Percentiles rank a stretch among this genome's conserved stretches.
Conservation (phyloP, 345 rosid genomes). For the Angophora floribunda region DNA sequence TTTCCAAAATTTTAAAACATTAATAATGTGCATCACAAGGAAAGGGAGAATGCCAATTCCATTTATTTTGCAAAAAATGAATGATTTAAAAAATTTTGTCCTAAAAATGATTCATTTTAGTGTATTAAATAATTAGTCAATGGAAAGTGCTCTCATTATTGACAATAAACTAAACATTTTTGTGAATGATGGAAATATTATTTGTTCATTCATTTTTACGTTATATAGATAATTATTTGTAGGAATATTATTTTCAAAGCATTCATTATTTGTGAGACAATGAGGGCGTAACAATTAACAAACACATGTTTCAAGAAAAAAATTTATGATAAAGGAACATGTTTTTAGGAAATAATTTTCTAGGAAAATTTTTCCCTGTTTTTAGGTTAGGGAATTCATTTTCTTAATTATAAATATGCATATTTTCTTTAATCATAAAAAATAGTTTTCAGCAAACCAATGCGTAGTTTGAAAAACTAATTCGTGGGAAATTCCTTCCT, state of each 20-base stretch:
- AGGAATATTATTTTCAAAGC: background rate
- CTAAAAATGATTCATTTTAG: background rate
- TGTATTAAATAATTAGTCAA: too few relatives aligned
- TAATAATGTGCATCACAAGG: background rate
- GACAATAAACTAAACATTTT: background rate
- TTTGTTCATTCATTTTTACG: background rate
- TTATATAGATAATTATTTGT: accelerated
- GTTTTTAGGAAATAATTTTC: background rate
- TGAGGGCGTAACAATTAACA: too few relatives aligned
- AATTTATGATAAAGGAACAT: background rate
- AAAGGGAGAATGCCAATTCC: too few relatives aligned
- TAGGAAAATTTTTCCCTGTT: background rate
- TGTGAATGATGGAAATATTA: background rate
- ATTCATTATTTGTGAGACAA: background rate
- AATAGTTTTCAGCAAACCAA: background rate
- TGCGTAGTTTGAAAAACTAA: background rate
- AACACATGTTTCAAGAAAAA: background rate
- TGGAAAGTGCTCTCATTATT: too few relatives aligned
- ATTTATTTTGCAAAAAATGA: too few relatives aligned
- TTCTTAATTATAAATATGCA: background rate
- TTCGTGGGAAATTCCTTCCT: background rate
- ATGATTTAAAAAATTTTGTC: too few relatives aligned
- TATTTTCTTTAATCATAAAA: too few relatives aligned
- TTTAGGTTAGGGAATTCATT: background rate
- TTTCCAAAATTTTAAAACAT: background rate